Percentiles rank a stretch among this genome's conserved stretches.
These are phyloP conservation scores for Juncus effusus DNA, from an alignment of 176 grass and related monocot species.

Conservation along the genomic window DNA sequence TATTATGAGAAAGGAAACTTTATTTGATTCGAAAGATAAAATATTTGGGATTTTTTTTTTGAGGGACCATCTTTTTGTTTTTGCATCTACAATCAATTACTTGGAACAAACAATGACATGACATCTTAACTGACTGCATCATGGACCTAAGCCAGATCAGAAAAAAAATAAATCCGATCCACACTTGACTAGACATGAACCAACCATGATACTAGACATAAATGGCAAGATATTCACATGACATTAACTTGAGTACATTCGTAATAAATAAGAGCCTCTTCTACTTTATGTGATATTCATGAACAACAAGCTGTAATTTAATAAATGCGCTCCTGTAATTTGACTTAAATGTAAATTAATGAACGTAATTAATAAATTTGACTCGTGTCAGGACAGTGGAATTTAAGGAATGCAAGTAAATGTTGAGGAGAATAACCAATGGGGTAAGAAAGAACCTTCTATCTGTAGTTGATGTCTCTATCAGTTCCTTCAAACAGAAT, in stretches of 20 bases:
- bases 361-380: too few relatives aligned
- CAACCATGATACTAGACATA: constrained; percentile 12
- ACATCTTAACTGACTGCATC: constrained; percentile 36
- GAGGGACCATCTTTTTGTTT: constrained; percentile 16
- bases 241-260: too few relatives aligned
- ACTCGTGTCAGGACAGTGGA: not conserved
- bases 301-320: not conserved
- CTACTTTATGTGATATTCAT: not conserved
- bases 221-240: too few relatives aligned
- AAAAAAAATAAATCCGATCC: constrained; percentile 29
- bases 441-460: constrained; percentile 29
- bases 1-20: too few relatives aligned
- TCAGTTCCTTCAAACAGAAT: too few relatives aligned
- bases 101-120: constrained; percentile 42
- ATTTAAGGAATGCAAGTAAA: not conserved
- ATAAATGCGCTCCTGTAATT: not conserved
- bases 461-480: not conserved
- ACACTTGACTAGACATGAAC: constrained; percentile 22
- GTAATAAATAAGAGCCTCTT: not conserved
- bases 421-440: constrained; percentile 18
- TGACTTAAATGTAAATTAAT: too few relatives aligned
- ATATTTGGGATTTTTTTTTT: not conserved
- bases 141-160: constrained; percentile 23
- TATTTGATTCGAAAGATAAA: not conserved
- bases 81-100: constrained; percentile 26